Evolutionary conservation across 108 stramenopile genomes (phyloP), one percentile per base, ranked within the genome.

Genomic region (Pseudonitzschia pungens): DNA sequence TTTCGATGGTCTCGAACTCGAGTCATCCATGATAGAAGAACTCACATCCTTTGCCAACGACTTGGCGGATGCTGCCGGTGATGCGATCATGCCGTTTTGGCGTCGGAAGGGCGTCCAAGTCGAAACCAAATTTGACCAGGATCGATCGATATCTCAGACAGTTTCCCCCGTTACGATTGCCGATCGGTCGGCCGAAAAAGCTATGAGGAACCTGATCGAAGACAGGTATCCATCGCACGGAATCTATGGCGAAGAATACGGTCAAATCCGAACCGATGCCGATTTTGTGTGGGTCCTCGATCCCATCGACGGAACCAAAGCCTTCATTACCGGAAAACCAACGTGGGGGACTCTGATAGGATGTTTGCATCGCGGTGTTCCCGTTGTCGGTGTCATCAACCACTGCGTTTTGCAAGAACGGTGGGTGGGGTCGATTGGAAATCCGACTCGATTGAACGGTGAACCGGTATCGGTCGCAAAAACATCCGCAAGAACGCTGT

Each of bases 241-340:
- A 15, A 74, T 86, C 24, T 78, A 81, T 45, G 85, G 85, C 43
- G 85, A 86, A 68, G 85, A 86, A 59, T 82, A 51, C 48, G 85
- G 85, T 20, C 43, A 52, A 22, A 74, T 79, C 10, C 66, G 79
- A 36, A 73, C 73, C 5, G 80, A 81, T 69, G 83, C 83, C 14
- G 81, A 82, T 32, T 86, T 73, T 63, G 74, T 83, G 3, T 86
- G 85, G 77, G 85, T 86, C 14, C 62, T 86, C 24, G 85, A 86
- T 63, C 85, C 85, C 3, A 83, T 86, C 60, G 85, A 86, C 51
- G 85, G 85, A 10, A 86, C 85, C 32, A 83, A 79, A 59, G 75
- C 77, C 42, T 86, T 86, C 54, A 78, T 86, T 31, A 83, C 85
- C 15, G 85, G 85, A 3, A 86, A 86, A 53, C 85, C 85, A 42